phyloP scores from a whole-genome alignment of 2,329 filamentous ascomycete genomes.

The Plenodomus tracheiphilus region DNA sequence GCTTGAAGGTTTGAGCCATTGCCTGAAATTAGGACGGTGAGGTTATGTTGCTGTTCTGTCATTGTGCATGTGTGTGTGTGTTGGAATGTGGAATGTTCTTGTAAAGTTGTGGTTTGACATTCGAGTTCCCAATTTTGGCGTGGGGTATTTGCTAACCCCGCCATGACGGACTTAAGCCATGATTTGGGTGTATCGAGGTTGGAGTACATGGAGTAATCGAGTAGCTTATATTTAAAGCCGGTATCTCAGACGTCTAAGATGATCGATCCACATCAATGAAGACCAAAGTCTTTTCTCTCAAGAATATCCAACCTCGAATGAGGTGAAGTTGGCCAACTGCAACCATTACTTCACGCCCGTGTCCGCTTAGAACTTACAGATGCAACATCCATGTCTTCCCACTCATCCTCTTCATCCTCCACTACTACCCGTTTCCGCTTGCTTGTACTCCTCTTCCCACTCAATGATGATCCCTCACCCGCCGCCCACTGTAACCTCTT shows the following conservation, averaged over 20 bases:
- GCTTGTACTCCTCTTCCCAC: slow-evolving; percentile 20
- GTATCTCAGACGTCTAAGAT: no score
- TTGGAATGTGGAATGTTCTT: not conserved
- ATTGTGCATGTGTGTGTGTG: slow-evolving; percentile 11
- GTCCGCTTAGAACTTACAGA: slow-evolving; percentile 33
- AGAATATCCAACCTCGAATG: no score
- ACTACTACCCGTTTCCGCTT: slow-evolving; percentile 43
- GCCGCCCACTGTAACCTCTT: slow-evolving; percentile 32
- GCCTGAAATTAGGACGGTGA: slow-evolving; percentile 65
- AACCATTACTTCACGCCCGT: slow-evolving; percentile 15
- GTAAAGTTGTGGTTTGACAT: not conserved
- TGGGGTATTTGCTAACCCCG: slow-evolving; percentile 25
- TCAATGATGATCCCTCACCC: slow-evolving; percentile 17
- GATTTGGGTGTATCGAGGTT: not conserved
- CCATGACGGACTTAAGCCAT: slow-evolving; percentile 10
- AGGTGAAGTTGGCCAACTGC: not conserved
- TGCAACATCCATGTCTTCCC: slow-evolving; percentile 38
- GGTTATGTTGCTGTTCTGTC: slow-evolving; percentile 47
- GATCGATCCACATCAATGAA: no score
- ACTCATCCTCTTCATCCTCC: slow-evolving; percentile 46
- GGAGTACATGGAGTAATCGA: no score
- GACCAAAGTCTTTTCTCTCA: no score
- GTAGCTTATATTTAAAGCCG: no score
- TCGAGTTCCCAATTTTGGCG: slow-evolving; percentile 17
- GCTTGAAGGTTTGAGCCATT: slow-evolving; percentile 80